Percentiles rank a stretch among this genome's conserved stretches.
Conservation (phyloP, 2,329 filamentous ascomycete species). For the Amphichorda felina region DNA sequence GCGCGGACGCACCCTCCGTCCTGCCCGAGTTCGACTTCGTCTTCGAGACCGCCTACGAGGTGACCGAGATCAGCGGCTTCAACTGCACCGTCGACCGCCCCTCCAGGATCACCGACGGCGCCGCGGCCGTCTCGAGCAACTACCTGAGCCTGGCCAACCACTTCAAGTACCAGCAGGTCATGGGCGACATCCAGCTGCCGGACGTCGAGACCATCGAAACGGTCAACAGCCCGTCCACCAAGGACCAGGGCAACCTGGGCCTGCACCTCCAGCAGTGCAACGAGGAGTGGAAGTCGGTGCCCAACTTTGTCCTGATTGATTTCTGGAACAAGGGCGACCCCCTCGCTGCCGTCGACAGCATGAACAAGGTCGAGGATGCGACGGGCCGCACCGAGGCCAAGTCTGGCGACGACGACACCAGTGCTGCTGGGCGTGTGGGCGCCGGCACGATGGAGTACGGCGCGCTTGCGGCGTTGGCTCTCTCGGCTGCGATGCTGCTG, state of each 20-base stretch:
- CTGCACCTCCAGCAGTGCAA: slow-evolving; percentile 41
- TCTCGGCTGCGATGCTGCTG: slow-evolving; percentile 3
- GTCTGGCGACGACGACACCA: neutral
- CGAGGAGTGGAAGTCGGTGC: slow-evolving; percentile 45
- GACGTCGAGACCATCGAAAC: slow-evolving; percentile 45
- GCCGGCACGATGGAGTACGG: slow-evolving; percentile 13
- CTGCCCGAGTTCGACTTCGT: slow-evolving; percentile 53
- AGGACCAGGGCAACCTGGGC: slow-evolving; percentile 40
- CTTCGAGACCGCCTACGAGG: slow-evolving; percentile 63
- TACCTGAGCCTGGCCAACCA: slow-evolving; percentile 70
- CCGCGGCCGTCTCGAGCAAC: slow-evolving; percentile 41
- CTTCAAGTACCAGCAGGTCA: slow-evolving; percentile 53
- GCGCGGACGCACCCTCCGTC: slow-evolving; percentile 39
- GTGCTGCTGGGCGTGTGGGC: neutral
- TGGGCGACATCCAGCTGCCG: slow-evolving; percentile 46
- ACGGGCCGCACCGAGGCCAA: slow-evolving; percentile 16
- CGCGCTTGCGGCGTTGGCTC: slow-evolving; percentile 18
- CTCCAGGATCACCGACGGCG: slow-evolving; percentile 27
- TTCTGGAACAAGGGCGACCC: slow-evolving; percentile 66
- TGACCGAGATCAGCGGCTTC: slow-evolving; percentile 51
- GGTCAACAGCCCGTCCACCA: slow-evolving; percentile 52
- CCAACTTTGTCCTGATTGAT: slow-evolving; percentile 69
- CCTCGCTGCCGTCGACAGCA: slow-evolving; percentile 53
- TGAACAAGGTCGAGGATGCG: slow-evolving; percentile 43
- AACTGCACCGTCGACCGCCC: slow-evolving; percentile 63